Evolutionary conservation across 2,329 filamentous ascomycete genomes (phyloP).

Genomic region (Xylaria sp.): DNA sequence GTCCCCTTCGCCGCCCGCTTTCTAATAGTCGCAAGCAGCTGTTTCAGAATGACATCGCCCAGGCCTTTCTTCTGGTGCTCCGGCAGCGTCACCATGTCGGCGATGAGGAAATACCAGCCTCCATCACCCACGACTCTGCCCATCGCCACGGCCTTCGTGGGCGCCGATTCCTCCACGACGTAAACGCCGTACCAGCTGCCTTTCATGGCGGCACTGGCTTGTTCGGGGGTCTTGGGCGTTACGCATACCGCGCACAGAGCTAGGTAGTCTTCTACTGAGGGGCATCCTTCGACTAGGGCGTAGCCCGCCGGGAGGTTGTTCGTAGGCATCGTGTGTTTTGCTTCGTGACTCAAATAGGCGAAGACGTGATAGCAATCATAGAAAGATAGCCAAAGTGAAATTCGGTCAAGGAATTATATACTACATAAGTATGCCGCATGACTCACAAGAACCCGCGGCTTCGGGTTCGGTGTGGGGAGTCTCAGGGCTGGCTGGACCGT

Average conservation of each 20-base stretch:
- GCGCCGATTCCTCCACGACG: slow-evolving; percentile 47
- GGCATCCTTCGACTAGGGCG: slow-evolving; percentile 33
- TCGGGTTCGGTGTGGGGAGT: background rate
- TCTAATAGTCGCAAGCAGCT: slow-evolving; percentile 55
- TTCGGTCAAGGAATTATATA: background rate
- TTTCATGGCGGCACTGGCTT: slow-evolving; percentile 51
- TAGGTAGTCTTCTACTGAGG: slow-evolving; percentile 30
- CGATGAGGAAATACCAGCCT: slow-evolving; percentile 62
- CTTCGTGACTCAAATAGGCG: background rate
- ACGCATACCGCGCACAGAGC: slow-evolving; percentile 18
- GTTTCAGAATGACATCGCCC: slow-evolving; percentile 57
- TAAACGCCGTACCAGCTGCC: slow-evolving; percentile 59
- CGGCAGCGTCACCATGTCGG: slow-evolving; percentile 62
- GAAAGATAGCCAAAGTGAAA: background rate
- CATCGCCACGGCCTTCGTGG: slow-evolving; percentile 56
- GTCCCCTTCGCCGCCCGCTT: slow-evolving; percentile 52
- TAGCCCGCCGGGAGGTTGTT: slow-evolving; percentile 23
- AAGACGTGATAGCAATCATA: background rate
- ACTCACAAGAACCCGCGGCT: background rate
- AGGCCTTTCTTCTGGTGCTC: slow-evolving; percentile 61
- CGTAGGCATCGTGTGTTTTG: slow-evolving; percentile 22
- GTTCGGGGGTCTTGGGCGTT: slow-evolving; percentile 50
- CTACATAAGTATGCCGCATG: background rate
- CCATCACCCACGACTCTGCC: slow-evolving; percentile 63
- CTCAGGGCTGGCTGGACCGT: background rate